Base-by-base conservation (phyloP, 116 monocot genomes). In the Trichopus zeylanicus region DNA sequence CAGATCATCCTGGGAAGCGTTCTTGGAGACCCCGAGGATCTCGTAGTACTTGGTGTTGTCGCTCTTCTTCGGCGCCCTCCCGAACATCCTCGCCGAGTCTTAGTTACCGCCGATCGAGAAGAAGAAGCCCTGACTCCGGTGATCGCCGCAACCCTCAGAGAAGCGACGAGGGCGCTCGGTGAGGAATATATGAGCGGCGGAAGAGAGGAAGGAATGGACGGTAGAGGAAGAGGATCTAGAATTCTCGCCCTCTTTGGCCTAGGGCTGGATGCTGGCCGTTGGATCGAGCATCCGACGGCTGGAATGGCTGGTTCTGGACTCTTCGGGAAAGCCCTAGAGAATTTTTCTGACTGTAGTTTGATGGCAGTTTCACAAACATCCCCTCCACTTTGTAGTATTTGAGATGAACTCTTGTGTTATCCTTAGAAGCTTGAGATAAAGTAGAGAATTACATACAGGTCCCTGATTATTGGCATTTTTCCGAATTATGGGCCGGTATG, bases 31-130 rank as follows among this genome's bases (percentile, higher is more conserved):
- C 4, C 80, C 85, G 12, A 85, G 70, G 59, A 85, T 61, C 73
- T 85, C 85, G 19, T 85, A 85, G 70, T 80, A 85, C 34, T 73
- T 55, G 51, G 75, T 79, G 72, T 67, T 79, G 39, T 85, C 80
- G 76, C 85, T 79, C 73, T 80, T 85, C 73, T 76, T 85, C 57
- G 85, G 76, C 69, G 80, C 80, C 58, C 84, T 49, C 19, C 79
- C 78, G 33, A 84, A 84, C 84, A 84, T 84, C 73, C 62, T 70
- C 26, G 2, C 60, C 18, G 46, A 31, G 25, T 31, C 29, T 13
- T 27, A 24, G 23, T 54, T 25, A 18, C 12, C 29, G 30, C 18
- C 0, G 55, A 55, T 30, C 31, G 29, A 29, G n/a, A n/a, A n/a
- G n/a, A n/a, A n/a, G n/a, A n/a, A n/a, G n/a, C n/a, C n/a, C n/a